phyloP scores from a whole-genome alignment of 768 basidiomycete genomes.

The Termitomyces sp. region DNA sequence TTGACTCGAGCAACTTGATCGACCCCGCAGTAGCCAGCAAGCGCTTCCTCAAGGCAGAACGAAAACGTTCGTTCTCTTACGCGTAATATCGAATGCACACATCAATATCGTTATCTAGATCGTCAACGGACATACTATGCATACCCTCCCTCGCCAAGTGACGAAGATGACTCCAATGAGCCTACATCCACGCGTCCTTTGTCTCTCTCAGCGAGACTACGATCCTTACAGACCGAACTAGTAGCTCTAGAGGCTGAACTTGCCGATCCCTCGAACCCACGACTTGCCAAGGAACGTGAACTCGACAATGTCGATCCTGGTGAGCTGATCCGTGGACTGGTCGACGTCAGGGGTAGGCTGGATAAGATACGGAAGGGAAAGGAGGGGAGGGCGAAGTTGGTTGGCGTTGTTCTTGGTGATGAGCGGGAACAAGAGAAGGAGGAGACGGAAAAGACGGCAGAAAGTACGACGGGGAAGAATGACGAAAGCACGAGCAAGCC shows the following conservation, averaged over 20 bases:
- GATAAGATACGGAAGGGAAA: conserved; percentile 63
- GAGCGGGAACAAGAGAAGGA: conserved; percentile 17
- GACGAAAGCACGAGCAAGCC: conserved; percentile 25
- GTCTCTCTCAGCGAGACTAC: conserved; percentile 58
- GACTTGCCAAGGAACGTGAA: conserved; percentile 55
- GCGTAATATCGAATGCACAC: background rate
- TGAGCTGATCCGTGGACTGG: conserved; percentile 71
- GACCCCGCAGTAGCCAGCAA: conserved; percentile 64
- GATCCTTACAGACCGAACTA: conserved; percentile 73
- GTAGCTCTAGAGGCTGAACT: conserved; percentile 77
- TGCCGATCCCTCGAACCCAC: conserved; percentile 75
- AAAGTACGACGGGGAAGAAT: conserved; percentile 4
- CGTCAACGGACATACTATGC: conserved; percentile 57
- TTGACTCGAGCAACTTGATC: conserved; percentile 65
- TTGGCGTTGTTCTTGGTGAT: conserved; percentile 52
- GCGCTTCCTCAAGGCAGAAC: conserved; percentile 71
- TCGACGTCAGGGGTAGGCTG: conserved; percentile 68
- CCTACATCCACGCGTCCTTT: conserved; percentile 30
- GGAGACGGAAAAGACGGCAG: conserved; percentile 9
- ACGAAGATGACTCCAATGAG: conserved; percentile 38
- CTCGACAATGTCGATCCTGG: conserved; percentile 66
- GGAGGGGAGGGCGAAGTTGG: conserved; percentile 63
- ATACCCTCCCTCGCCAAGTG: conserved; percentile 66
- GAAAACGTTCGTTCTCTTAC: conserved; percentile 42
- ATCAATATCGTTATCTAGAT: conserved; percentile 26